Evolutionary conservation across 2,329 filamentous ascomycete genomes (phyloP), one percentile per base, ranked within the genome.

Genomic region (Trichoderma atrobrunneum): DNA sequence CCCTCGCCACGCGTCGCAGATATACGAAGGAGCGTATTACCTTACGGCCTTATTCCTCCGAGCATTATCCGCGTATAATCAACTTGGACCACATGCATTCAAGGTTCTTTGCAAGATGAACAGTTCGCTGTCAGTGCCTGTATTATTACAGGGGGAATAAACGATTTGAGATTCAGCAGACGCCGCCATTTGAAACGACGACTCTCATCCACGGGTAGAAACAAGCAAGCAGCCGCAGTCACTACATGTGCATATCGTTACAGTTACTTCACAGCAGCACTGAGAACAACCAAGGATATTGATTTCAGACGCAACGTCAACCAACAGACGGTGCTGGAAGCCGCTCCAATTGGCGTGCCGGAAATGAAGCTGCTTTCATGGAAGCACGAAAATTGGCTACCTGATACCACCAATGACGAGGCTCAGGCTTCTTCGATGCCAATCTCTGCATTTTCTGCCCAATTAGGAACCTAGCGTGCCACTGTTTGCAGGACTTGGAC

Each of bases 381-480:
- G 28, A 10, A 28, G 18, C 43, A 18, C 57, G 18, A 62, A 57
- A 67, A 26, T 57, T 26, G n/a, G 30, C 34, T 54, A 54, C 48
- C 48, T 57, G 39, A 26, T 51, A 34, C 67, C 67, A 48, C 66
- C 66, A 62, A 69, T 70, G 59, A 26, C 43, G 67, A 70, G 36
- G 21, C 28, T 62, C 14, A 18, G 54, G 39, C 36, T 30, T n/a
- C 24, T n/a, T 32, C 18, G 32, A 43, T 65, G 43, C 57, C 57
- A 32, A 14, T 60, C 26, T 51, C 66, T 34, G 36, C 56, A 51
- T 34, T 34, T 54, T 51, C 26, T 61, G 30, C 66, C 66, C 57
- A 69, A 69, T 62, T 62, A 54, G 39, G 30, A 70, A 51, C 28
- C 43, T 62, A n/a, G 66, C 14, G 14, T 30, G 66, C 36, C 39